phyloP scores from a whole-genome alignment of 2,329 filamentous ascomycete species.

The Fusarium piperis region DNA sequence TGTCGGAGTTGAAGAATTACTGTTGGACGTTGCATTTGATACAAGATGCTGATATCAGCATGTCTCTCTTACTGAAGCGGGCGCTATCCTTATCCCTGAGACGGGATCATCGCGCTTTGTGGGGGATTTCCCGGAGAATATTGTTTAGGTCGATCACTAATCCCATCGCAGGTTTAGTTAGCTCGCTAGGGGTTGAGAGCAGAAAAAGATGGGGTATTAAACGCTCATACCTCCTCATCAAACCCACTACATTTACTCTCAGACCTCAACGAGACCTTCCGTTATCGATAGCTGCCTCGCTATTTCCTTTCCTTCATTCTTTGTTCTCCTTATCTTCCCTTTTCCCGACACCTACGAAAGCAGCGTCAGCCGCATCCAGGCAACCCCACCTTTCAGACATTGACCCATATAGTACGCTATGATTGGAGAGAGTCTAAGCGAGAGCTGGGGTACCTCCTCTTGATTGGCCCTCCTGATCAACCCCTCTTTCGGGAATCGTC shows the following conservation, averaged over 20 bases:
- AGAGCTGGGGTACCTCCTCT: not conserved
- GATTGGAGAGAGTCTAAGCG: not conserved
- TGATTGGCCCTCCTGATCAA: not conserved
- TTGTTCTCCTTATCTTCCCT: not conserved
- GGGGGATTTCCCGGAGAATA: not conserved
- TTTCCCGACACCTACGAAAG: not conserved
- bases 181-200: not conserved
- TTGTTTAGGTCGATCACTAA: not conserved
- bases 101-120: not conserved
- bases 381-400: not conserved
- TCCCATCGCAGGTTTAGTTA: not conserved
- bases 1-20: not conserved
- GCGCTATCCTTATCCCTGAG: not conserved
- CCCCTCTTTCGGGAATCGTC: not conserved
- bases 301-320: not conserved
- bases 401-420: not conserved
- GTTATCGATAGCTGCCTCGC: not conserved
- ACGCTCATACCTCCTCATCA: not conserved
- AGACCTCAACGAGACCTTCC: not conserved
- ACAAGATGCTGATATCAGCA: not conserved
- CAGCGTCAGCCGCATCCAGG: not conserved
- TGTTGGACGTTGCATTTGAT: not conserved
- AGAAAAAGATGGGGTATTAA: not conserved
- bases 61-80: not conserved
- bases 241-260: not conserved